Base-by-base conservation (phyloP, 192 early-diverging fungal species). In the Entomortierella beljakovae region DNA sequence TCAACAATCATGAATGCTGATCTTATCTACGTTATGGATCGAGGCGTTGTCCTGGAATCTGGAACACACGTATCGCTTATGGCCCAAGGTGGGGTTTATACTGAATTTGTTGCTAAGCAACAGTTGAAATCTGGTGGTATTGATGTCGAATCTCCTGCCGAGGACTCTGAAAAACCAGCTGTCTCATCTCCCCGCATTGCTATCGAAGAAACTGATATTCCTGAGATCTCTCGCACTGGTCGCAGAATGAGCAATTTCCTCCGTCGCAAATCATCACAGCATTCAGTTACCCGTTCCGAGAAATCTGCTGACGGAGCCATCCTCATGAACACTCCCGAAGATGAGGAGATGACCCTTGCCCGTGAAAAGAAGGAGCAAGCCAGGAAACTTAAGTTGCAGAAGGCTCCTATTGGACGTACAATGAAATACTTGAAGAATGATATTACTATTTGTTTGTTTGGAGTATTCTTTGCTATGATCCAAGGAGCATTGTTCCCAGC, bases 1-100 rank as follows among this genome's bases (percentile, higher is more conserved):
- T 95, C 93, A 49, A 98, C 97, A 23, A 92, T 98, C 64, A 84
- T 88, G 38, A 90, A 95, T 54, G 91, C 94, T 23, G 90, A 97
- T 80, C 64, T 90, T 33, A 98, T 98, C 64, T 93, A 94, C 50
- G 95, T 96, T n/a, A 90, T 98, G 83, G 67, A 88, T 65, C 58
- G 87, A 51, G 93, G 93, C 23, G 85, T 83, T 32, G 71, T 94
- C 23, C 76, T 92, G 33, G 93, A 96, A 76, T 61, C 80, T 34
- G 97, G 97, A 23, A 91, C 83, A n/a, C 95, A 96, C 80, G 85
- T 90, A 28, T 86, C 93, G 63, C 82, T 98, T 29, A 68, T 96
- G 50, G 79, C 85, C 8, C 85, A 73, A 13, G 74, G 82, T 49
- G 92, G 92, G 25, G 77, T 88, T 22, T 92, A 93, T 79, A 61